Conservation (phyloP, 176 grass and related monocot genomes). For the Ampelocalamus luodianensis region DNA sequence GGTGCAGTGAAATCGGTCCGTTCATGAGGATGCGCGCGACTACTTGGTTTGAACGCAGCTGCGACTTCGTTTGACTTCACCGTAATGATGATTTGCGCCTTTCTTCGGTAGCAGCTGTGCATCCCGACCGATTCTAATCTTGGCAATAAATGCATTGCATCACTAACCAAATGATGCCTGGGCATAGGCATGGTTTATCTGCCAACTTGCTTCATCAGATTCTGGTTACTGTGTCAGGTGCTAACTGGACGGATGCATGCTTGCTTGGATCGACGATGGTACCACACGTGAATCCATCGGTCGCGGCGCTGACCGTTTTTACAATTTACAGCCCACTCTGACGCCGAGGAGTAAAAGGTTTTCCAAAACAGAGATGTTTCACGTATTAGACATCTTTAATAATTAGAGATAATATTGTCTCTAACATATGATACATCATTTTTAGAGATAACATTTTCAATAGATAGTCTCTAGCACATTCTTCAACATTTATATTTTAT, state of each 20-base stretch:
- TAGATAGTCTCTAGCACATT: too few species aligned
- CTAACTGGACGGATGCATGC: background rate
- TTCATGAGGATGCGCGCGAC: conserved; percentile 35
- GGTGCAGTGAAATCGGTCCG: conserved; percentile 17
- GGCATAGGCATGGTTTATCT: background rate
- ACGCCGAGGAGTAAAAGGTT: background rate
- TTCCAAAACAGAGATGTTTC: background rate
- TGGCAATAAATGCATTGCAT: conserved; percentile 34
- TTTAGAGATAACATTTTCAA: too few species aligned
- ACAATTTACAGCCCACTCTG: background rate
- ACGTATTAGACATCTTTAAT: too few species aligned
- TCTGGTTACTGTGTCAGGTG: conserved; percentile 34
- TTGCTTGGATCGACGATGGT: background rate
- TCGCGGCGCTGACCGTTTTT: conserved; percentile 37
- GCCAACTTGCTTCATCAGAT: conserved; percentile 7
- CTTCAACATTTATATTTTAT: too few species aligned
- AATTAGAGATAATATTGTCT: too few species aligned
- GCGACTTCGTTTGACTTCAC: conserved; percentile 44
- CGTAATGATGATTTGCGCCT: conserved; percentile 10
- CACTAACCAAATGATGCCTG: background rate
- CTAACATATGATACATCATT: too few species aligned
- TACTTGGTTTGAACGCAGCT: conserved; percentile 9
- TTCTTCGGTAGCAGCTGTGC: conserved; percentile 14
- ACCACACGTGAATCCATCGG: conserved; percentile 22
- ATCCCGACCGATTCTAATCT: background rate